These are phyloP conservation scores for Xylaria sp. DNA, from an alignment of 2,329 filamentous ascomycete genomes.

Conservation along the genomic window DNA sequence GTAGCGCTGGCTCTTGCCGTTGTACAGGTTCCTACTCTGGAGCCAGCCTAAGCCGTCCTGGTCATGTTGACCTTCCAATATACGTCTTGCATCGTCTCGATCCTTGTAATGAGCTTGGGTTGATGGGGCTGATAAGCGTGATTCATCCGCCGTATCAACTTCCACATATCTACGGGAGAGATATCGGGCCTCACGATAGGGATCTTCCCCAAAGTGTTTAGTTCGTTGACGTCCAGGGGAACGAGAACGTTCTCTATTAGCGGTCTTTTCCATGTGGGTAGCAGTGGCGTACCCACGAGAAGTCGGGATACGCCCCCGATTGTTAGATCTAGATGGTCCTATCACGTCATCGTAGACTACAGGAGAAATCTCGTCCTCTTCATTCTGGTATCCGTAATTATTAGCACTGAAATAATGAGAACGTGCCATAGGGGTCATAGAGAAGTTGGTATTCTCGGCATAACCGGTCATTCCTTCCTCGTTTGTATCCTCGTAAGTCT, in stretches of 20 bases:
- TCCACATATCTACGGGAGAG: not conserved
- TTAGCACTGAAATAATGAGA: not conserved
- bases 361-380: not conserved
- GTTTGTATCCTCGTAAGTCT: not conserved
- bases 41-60: too few relatives aligned
- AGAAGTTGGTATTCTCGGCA: too few relatives aligned
- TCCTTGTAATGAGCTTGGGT: not conserved
- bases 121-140: not conserved
- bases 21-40: not conserved
- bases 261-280: not conserved
- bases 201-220: not conserved
- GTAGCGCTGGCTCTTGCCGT: slow-evolving; percentile 6
- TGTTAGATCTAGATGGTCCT: not conserved
- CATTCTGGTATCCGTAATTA: not conserved
- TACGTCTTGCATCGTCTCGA: not conserved
- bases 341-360: not conserved
- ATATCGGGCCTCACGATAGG: slow-evolving; percentile 7
- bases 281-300: too few relatives aligned
- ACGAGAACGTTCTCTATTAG: slow-evolving; percentile 6
- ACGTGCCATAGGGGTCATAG: not conserved
- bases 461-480: not conserved
- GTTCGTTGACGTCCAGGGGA: not conserved
- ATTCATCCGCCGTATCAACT: not conserved
- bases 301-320: not conserved
- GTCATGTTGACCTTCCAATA: not conserved